phyloP scores from a whole-genome alignment of 2,329 filamentous ascomycete genomes.

The Stagonosporopsis vannaccii region DNA sequence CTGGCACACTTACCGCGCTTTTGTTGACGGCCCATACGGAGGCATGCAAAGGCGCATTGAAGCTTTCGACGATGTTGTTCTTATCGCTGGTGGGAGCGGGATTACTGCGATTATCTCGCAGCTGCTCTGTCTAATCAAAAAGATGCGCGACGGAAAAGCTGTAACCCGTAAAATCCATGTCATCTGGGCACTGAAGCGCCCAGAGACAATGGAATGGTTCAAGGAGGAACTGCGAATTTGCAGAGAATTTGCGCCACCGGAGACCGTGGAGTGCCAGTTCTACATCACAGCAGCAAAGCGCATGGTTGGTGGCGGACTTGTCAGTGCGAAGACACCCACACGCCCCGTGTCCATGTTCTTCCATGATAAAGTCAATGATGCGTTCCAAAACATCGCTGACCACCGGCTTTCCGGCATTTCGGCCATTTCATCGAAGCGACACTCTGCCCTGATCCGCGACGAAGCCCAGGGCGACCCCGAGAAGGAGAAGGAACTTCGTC shows the following conservation, averaged over 20 bases:
- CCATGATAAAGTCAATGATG: constrained; percentile 86
- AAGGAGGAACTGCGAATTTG: constrained; percentile 93
- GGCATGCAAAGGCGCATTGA: constrained; percentile 90
- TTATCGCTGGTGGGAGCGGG: constrained; percentile 92
- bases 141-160: constrained; percentile 93
- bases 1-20: constrained; percentile 90
- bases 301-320: constrained; percentile 54
- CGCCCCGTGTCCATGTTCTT: constrained; percentile 75
- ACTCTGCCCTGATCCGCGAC: constrained; percentile 81
- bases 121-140: constrained; percentile 90
- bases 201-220: constrained; percentile 98
- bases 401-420: constrained; percentile 63
- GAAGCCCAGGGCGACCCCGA: constrained; percentile 81
- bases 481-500: constrained; percentile 79
- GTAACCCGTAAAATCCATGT: constrained; percentile 90
- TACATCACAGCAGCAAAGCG: constrained; percentile 84
- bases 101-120: constrained; percentile 94
- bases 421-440: constrained; percentile 62
- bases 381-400: constrained; percentile 84
- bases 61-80: constrained; percentile 90
- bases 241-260: constrained; percentile 84
- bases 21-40: constrained; percentile 92
- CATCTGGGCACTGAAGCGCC: constrained; percentile 89
- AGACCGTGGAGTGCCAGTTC: constrained; percentile 91
- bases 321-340: constrained; percentile 60